Evolutionary conservation across 345 rosid species (phyloP).

Genomic region (Eucalyptus guilfoylei): DNA sequence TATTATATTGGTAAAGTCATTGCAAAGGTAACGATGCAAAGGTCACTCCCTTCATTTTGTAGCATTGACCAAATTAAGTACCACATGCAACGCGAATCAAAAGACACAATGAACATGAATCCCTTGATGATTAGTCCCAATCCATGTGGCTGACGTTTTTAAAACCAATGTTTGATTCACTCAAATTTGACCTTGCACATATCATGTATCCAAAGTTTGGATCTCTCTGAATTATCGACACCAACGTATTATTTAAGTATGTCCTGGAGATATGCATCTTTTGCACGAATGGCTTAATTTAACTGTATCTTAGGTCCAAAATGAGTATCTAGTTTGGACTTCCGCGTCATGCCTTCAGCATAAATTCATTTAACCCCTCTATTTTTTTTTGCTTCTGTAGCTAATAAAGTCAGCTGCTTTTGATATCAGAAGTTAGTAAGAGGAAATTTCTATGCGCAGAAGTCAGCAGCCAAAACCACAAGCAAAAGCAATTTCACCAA

Average conservation of each 20-base stretch:
- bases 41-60: not conserved
- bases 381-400: not conserved
- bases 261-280: not conserved
- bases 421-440: not conserved
- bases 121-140: not conserved
- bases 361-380: not conserved
- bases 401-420: not conserved
- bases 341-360: not conserved
- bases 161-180: not conserved
- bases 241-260: not conserved
- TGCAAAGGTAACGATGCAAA: not conserved
- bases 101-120: not conserved
- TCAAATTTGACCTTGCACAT: not conserved
- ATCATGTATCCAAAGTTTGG: not conserved
- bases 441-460: not conserved
- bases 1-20: not conserved
- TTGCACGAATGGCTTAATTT: not conserved
- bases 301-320: not conserved
- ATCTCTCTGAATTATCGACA: not conserved
- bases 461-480: not conserved
- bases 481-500: not conserved
- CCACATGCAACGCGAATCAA: not conserved
- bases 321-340: not conserved
- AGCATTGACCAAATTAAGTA: not conserved
- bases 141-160: not conserved